These are phyloP conservation scores for Exophiala lecanii-corni DNA, from an alignment of 2,329 filamentous ascomycete genomes.

Conservation along the genomic window DNA sequence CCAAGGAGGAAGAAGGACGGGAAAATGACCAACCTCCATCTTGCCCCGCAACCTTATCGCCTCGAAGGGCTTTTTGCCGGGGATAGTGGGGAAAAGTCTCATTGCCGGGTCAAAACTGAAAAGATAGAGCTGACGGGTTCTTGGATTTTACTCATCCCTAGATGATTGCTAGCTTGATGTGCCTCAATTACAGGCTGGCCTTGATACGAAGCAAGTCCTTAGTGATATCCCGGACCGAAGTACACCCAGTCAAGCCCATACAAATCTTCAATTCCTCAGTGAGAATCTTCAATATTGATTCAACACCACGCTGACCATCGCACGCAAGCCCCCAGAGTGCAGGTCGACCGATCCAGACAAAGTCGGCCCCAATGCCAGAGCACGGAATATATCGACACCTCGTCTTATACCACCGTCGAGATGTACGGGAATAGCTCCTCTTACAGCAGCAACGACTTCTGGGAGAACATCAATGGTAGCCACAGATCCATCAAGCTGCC, in stretches of 20 bases:
- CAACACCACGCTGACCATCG: conserved; percentile 34
- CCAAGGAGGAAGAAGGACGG: too few species aligned
- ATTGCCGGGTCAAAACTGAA: too few species aligned
- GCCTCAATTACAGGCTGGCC: background rate
- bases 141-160: too few species aligned
- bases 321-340: conserved; percentile 34
- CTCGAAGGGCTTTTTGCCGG: too few species aligned
- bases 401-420: conserved; percentile 32
- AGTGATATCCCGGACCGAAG: conserved; percentile 28
- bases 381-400: conserved; percentile 35
- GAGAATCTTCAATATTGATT: conserved; percentile 33
- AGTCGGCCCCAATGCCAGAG: conserved; percentile 32
- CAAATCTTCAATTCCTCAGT: conserved; percentile 28
- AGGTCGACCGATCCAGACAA: conserved; percentile 32
- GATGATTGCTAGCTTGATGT: too few species aligned
- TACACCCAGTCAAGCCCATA: conserved; percentile 33
- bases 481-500: conserved; percentile 19
- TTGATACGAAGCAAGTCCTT: background rate
- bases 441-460: conserved; percentile 23
- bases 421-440: conserved; percentile 8
- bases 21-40: too few species aligned
- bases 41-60: too few species aligned
- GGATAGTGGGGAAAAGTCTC: too few species aligned
- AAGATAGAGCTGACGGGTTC: too few species aligned
- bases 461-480: conserved; percentile 15